Conservation (phyloP, 305 asterid genomes). For the Plantago lanceolata region DNA sequence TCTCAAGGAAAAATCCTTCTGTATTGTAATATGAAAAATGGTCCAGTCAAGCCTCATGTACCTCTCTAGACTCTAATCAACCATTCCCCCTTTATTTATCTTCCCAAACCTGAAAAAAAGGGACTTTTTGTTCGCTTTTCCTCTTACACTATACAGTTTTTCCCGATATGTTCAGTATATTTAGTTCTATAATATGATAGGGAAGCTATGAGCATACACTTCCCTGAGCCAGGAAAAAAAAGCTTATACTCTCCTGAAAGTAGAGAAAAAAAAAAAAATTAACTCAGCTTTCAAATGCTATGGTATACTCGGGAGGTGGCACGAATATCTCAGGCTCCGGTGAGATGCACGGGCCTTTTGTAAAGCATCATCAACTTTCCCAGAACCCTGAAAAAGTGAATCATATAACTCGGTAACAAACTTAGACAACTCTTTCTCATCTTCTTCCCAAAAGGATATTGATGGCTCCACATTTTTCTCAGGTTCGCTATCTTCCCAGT, state of each 20-base stretch:
- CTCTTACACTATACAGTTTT: background rate
- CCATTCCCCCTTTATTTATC: background rate
- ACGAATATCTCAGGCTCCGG: slow-evolving; percentile 61
- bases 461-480: slow-evolving; percentile 54
- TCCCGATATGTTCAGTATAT: background rate
- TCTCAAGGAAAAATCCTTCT: background rate
- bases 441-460: slow-evolving; percentile 66
- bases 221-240: no score
- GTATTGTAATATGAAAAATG: background rate
- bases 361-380: slow-evolving; percentile 58
- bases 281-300: slow-evolving; percentile 21
- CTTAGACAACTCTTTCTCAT: slow-evolving; percentile 79
- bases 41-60: background rate
- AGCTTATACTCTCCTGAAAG: background rate
- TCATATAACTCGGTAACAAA: slow-evolving; percentile 68
- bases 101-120: background rate
- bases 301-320: slow-evolving; percentile 48
- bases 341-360: slow-evolving; percentile 57
- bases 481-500: slow-evolving; percentile 93
- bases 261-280: background rate
- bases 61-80: background rate
- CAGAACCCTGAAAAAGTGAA: slow-evolving; percentile 70
- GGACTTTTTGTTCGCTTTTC: background rate
- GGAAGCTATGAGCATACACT: background rate
- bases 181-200: background rate